phyloP scores from a whole-genome alignment of 805 yeast species.

The Candida insectorum region DNA sequence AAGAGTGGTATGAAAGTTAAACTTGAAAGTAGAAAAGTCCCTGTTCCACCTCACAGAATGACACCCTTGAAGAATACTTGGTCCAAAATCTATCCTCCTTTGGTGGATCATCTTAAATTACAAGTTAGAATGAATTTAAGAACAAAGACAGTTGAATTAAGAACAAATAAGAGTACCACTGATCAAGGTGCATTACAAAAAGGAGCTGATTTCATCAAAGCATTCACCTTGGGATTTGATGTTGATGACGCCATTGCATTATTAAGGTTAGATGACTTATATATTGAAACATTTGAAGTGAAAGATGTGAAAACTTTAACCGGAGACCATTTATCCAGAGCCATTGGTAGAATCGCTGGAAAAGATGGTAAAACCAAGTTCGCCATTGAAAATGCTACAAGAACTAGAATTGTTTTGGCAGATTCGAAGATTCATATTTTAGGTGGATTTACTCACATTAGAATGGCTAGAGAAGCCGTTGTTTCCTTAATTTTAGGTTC shows the following conservation, averaged over 20 bases:
- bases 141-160: slow-evolving; percentile 82
- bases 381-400: slow-evolving; percentile 96
- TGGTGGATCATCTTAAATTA: slow-evolving; percentile 89
- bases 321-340: slow-evolving; percentile 97
- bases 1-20: slow-evolving; percentile 64
- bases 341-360: slow-evolving; percentile 99
- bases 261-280: slow-evolving; percentile 89
- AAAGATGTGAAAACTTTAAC: slow-evolving; percentile 94
- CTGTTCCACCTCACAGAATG: slow-evolving; percentile 97
- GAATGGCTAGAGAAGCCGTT: slow-evolving; percentile 98
- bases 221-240: slow-evolving; percentile 94
- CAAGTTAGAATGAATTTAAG: slow-evolving; percentile 94
- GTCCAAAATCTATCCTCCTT: slow-evolving; percentile 93
- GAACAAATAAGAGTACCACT: slow-evolving; percentile 76
- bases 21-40: slow-evolving; percentile 80
- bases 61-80: slow-evolving; percentile 86
- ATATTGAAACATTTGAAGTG: slow-evolving; percentile 94
- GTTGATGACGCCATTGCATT: slow-evolving; percentile 95
- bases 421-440: slow-evolving; percentile 94
- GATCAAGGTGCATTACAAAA: slow-evolving; percentile 95
- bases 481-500: slow-evolving; percentile 93
- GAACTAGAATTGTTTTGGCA: slow-evolving; percentile 96
- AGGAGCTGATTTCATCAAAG: slow-evolving; percentile 95
- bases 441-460: slow-evolving; percentile 95
- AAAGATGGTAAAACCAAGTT: slow-evolving; percentile 98